A percentile compares a stretch with the other conserved stretches of the same genome.
Evolutionary conservation across 1,139 yeast species (phyloP).

Genomic region (Nakaseomyces glabratus): DNA sequence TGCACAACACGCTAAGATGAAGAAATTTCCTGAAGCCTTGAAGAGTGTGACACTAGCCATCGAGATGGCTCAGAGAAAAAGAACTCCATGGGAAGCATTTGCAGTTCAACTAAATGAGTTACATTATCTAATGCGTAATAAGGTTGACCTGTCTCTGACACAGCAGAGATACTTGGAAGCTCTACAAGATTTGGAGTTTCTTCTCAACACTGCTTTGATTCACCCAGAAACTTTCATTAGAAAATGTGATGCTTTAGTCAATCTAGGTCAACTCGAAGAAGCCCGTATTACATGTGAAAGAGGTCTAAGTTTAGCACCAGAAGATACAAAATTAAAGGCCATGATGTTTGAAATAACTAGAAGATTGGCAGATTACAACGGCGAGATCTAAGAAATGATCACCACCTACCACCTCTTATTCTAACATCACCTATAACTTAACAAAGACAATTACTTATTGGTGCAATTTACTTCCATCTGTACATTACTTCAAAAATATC

Average conservation of each 20-base stretch:
- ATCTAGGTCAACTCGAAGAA: slow-evolving; percentile 59
- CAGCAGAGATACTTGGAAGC: slow-evolving; percentile 62
- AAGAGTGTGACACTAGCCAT: slow-evolving; percentile 69
- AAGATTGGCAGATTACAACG: slow-evolving; percentile 26
- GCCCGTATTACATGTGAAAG: slow-evolving; percentile 73
- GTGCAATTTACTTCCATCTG: not conserved
- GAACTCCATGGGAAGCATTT: slow-evolving; percentile 82
- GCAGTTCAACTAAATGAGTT: slow-evolving; percentile 73
- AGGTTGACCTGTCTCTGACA: slow-evolving; percentile 76
- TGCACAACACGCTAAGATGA: slow-evolving; percentile 49
- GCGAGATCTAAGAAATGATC: slow-evolving; percentile 17
- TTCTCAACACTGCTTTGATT: slow-evolving; percentile 52
- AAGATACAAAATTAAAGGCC: slow-evolving; percentile 39
- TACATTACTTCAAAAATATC: too few relatives aligned
- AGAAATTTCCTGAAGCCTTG: slow-evolving; percentile 61
- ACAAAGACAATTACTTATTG: too few relatives aligned
- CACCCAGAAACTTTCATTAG: slow-evolving; percentile 76
- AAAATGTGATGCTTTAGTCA: slow-evolving; percentile 64
- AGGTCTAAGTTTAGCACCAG: slow-evolving; percentile 59
- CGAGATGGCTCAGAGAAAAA: slow-evolving; percentile 61
- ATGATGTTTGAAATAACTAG: slow-evolving; percentile 22
- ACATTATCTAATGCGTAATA: slow-evolving; percentile 59
- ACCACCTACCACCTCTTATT: too few relatives aligned
- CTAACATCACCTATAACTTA: too few relatives aligned
- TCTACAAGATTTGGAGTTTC: slow-evolving; percentile 69